Percentiles rank a stretch among this genome's conserved stretches.
Conservation (phyloP, 345 rosid genomes). For the Aquilaria yunnanensis region DNA sequence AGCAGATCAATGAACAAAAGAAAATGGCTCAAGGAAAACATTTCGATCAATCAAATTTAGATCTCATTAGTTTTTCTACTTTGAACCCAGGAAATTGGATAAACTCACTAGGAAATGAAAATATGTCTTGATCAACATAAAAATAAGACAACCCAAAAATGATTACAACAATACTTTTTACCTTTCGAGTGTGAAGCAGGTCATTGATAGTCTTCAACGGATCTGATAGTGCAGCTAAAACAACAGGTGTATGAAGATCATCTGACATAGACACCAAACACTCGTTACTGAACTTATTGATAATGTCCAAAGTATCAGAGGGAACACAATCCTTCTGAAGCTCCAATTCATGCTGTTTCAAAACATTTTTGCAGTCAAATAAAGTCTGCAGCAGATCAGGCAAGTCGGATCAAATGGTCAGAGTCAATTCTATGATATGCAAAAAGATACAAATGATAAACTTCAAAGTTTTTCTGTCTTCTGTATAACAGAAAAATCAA, state of each 20-base stretch:
- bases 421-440: background rate
- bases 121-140: too few relatives aligned
- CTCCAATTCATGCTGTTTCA: conserved; percentile 38
- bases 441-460: conserved; percentile 1
- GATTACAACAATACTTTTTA: conserved; percentile 15
- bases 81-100: background rate
- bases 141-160: too few relatives aligned
- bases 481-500: background rate
- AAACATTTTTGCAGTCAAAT: conserved; percentile 50
- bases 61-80: too few relatives aligned
- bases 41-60: too few relatives aligned
- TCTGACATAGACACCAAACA: conserved; percentile 77
- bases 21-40: too few relatives aligned
- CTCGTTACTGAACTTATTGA: conserved; percentile 45
- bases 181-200: conserved; percentile 80
- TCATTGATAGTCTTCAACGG: conserved; percentile 81
- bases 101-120: background rate
- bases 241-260: conserved; percentile 81
- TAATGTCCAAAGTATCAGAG: conserved; percentile 32
- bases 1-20: too few relatives aligned
- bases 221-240: conserved; percentile 84
- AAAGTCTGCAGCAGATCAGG: conserved; percentile 59
- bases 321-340: conserved; percentile 35
- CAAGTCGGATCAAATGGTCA: conserved; percentile 5
- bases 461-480: background rate